These are phyloP conservation scores for Samsoniella hepiali DNA, from an alignment of 2,329 filamentous ascomycete species.

Conservation along the genomic window DNA sequence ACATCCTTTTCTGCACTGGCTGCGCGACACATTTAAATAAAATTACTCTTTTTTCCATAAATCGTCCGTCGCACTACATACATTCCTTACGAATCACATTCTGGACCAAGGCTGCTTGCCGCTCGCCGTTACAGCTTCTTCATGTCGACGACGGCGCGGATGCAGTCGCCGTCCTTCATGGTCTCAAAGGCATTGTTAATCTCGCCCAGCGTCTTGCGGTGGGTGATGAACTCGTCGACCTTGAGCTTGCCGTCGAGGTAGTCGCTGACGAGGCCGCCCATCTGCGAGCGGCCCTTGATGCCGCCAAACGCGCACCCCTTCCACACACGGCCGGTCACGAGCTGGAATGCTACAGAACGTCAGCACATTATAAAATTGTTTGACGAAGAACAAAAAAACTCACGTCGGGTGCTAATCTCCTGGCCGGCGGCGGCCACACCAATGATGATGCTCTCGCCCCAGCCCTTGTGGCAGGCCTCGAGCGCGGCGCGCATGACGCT, in stretches of 20 bases:
- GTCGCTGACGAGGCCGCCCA: conserved; percentile 81
- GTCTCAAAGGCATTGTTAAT: conserved; percentile 89
- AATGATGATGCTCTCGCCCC: conserved; percentile 97
- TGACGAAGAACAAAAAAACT: conserved; percentile 39
- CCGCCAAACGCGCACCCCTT: conserved; percentile 97
- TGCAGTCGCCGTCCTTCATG: conserved; percentile 97
- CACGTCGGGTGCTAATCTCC: conserved; percentile 90
- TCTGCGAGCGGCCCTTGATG: conserved; percentile 94
- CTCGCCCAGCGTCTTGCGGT: conserved; percentile 75
- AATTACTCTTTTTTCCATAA: background rate
- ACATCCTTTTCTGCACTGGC: no score
- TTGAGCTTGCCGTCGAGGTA: conserved; percentile 89
- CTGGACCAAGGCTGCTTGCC: background rate
- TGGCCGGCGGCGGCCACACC: conserved; percentile 94
- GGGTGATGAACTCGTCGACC: conserved; percentile 99
- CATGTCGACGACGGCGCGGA: conserved; percentile 84
- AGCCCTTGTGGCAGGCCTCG: conserved; percentile 98
- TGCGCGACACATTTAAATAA: background rate
- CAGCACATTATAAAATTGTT: conserved; percentile 20
- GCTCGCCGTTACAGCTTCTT: conserved; percentile 31
- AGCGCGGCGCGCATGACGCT: conserved; percentile 92
- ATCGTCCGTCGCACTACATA: conserved; percentile 3
- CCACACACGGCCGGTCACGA: conserved; percentile 97
- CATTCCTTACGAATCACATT: background rate
- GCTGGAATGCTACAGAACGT: conserved; percentile 75